Evolutionary conservation across 2,329 filamentous ascomycete genomes (phyloP), one percentile per base, ranked within the genome.

Genomic region (Diatrype stigma): DNA sequence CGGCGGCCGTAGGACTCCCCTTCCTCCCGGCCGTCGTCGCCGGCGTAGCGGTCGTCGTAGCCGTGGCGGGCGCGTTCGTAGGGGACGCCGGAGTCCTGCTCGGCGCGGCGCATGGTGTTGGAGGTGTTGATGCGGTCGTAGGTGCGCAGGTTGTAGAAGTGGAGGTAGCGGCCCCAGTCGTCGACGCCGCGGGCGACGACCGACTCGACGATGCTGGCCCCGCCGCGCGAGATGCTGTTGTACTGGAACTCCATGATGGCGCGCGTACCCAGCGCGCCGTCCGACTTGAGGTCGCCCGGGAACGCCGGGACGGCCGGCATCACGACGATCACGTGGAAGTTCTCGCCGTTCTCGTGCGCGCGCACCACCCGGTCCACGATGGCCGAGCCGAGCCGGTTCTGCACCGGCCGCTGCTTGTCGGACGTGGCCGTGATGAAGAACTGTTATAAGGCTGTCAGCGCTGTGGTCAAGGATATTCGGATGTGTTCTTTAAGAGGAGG

Each of bases 161-260:
- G 78, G 59, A 95, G 89, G 70, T 92, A 94, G 42, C 84, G 73
- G 62, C 78, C 74, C 1, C 87, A 86, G 62, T 93, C 75, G 2
- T 72, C 77, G 46, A 91, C 77, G 8, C 89, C 88, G 30, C 80
- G 78, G 49, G 79, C 74, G 17, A 76, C 74, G 48, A 92, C 78
- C 44, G 76, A 77, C 66, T 92, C 88, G 63, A 92, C 85, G 65
- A 95, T 94, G 52, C 84, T 88, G 66, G 89, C 73, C 2, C 87
- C 87, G 30, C 88, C 87, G 34, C 89, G 82, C 67, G 83, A 87
- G 70, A 94, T 94, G 47, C 82, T 87, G 62, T 83, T 77, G 70
- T 94, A 93, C 65, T 94, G 89, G 67, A 87, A 93, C 65, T 94
- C 89, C 87, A 94, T 92, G 62, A 95, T 93, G 5, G 89, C 90